A percentile compares a stretch with the other conserved stretches of the same genome.
Conservation (phyloP, 208 protist species). For the Trypanosomatidae sp. region DNA sequence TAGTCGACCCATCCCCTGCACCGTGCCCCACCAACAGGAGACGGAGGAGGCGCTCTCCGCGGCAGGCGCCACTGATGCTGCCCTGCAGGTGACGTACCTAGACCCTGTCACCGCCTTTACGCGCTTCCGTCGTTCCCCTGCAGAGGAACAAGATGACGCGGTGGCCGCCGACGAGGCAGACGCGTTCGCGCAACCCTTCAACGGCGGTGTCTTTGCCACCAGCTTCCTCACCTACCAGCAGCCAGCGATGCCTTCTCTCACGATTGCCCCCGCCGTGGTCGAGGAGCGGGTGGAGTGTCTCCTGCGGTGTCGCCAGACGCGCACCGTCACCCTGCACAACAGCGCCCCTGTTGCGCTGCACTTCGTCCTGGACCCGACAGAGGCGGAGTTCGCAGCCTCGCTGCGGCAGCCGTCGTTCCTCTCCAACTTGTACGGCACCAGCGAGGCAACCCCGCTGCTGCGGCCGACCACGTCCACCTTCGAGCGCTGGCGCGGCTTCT, state of each 20-base stretch:
- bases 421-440: neutral
- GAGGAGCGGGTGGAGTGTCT: conserved; percentile 84
- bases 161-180: neutral
- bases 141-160: neutral
- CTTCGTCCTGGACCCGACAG: conserved; percentile 72
- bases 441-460: neutral
- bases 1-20: conserved; percentile 21
- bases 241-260: conserved; percentile 47
- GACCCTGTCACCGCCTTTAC: conserved; percentile 25
- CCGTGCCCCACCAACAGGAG: neutral
- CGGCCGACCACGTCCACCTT: no score
- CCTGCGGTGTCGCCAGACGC: conserved; percentile 55
- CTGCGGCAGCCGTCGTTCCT: no score
- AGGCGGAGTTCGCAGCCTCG: conserved; percentile 33
- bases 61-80: neutral
- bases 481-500: conserved; percentile 31
- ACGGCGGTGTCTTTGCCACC: conserved; percentile 63
- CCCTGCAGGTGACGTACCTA: conserved; percentile 26
- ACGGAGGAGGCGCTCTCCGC: neutral
- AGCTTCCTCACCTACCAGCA: conserved; percentile 82
- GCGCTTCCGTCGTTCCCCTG: conserved; percentile 7
- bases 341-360: conserved; percentile 60
- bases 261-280: conserved; percentile 58
- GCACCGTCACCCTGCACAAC: conserved; percentile 79
- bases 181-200: no score